Evolutionary conservation across 345 rosid species (phyloP), one percentile per base, ranked within the genome.

Genomic region (Eucalyptus grandis): DNA sequence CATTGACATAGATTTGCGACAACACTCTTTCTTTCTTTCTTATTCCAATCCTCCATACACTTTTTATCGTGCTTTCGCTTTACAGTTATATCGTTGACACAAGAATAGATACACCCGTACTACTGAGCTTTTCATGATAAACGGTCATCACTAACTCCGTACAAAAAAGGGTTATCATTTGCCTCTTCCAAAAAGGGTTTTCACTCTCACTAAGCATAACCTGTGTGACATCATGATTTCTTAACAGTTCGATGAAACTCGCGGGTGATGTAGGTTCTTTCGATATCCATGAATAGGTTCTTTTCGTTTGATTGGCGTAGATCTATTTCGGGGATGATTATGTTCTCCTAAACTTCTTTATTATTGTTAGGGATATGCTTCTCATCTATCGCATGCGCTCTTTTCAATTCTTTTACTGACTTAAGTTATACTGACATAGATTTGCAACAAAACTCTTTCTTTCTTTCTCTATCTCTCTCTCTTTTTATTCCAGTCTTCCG

Each of bases 211-310:
- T 34, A 17, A 43, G 8, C 8, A 1, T 6, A 2, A 37, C 83
- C 3, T 0, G 14, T 37, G 11, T 3, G 14, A 8, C 0, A 9
- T 21, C 82, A 3, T 43, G 9, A 21, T 11, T 37, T 37, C 4
- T 72, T 24, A 24, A 10, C 2, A 21, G 46, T 19, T 37, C 15
- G 15, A 72, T 6, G 44, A 17, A 17, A 4, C 44, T 69, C 26
- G 1, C 2, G 4, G 7, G 2, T 17, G 11, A 15, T 1, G 12
- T 8, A 15, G 3, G 22, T 31, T 16, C 80, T 31, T 13, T 14
- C 10, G 4, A 67, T 14, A 15, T 67, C 27, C 24, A 72, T 24
- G 13, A 10, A 11, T 21, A 37, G 83, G 46, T 7, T 72, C 27
- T 72, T 19, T 37, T 11, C 14, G 2, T 37, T 6, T 19, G 9